These are phyloP conservation scores for Saxispiralis lemnorum DNA, from an alignment of 495 filamentous ascomycete species.

Conservation along the genomic window DNA sequence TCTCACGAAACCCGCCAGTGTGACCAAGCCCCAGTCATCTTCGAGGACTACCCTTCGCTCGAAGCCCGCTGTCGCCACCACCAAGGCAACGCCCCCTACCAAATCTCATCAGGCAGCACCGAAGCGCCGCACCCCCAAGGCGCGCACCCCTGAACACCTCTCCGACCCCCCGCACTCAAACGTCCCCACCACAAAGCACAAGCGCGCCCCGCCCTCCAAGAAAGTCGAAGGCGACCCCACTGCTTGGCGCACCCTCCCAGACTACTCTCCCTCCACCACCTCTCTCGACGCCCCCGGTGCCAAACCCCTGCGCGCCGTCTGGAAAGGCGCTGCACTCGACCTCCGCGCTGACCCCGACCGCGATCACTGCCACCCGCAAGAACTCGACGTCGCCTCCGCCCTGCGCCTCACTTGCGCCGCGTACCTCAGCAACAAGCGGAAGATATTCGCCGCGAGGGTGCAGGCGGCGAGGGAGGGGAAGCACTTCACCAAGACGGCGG, in stretches of 20 bases:
- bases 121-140: constrained; percentile 6
- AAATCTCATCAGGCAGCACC: not conserved
- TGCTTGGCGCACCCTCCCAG: constrained; percentile 60
- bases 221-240: constrained; percentile 47
- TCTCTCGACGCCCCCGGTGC: constrained; percentile 32
- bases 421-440: constrained; percentile 86
- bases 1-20: constrained; percentile 1
- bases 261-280: constrained; percentile 57
- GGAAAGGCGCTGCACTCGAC: constrained; percentile 60
- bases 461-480: constrained; percentile 52
- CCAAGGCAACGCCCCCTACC: not conserved
- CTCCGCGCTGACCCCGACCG: constrained; percentile 62
- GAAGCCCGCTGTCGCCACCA: not conserved
- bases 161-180: not conserved
- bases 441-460: constrained; percentile 69
- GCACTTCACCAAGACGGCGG: constrained; percentile 94
- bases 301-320: constrained; percentile 61
- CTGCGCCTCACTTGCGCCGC: constrained; percentile 76
- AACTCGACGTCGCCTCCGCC: constrained; percentile 58
- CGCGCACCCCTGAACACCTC: not conserved
- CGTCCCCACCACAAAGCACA: constrained; percentile 10
- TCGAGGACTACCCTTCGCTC: not conserved
- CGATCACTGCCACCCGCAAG: constrained; percentile 59
- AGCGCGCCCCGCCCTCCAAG: constrained; percentile 19
- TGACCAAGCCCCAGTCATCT: constrained; percentile 2